phyloP scores from a whole-genome alignment of 495 filamentous ascomycete species.

The Platismatia glauca region DNA sequence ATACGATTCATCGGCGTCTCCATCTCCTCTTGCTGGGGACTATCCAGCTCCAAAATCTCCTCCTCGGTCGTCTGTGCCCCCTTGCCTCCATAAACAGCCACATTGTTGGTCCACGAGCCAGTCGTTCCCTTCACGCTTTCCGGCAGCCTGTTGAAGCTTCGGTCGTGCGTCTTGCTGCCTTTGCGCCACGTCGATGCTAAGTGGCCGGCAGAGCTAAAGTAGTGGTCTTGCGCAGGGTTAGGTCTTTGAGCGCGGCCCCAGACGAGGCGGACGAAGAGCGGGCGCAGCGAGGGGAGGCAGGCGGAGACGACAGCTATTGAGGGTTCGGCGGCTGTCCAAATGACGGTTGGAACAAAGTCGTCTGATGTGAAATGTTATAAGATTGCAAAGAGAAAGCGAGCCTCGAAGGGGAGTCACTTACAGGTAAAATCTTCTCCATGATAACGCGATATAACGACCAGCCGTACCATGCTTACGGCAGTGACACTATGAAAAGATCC shows the following conservation, averaged over 20 bases:
- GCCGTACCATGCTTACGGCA: not conserved
- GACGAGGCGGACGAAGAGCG: not conserved
- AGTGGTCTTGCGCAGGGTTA: not conserved
- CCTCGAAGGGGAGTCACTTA: not conserved
- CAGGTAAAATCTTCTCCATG: not conserved
- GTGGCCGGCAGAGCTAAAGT: not conserved
- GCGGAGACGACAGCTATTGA: not conserved
- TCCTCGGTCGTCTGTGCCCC: not conserved
- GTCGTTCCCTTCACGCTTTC: not conserved
- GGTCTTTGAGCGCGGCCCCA: not conserved
- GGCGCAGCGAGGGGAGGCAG: not conserved
- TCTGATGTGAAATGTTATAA: not conserved
- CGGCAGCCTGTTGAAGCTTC: not conserved
- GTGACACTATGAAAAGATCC: not conserved
- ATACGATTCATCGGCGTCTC: slow-evolving; percentile 12
- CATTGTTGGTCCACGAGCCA: not conserved
- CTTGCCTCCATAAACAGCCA: not conserved
- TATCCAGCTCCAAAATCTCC: not conserved
- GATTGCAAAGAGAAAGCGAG: not conserved
- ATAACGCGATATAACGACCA: not conserved
- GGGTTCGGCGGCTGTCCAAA: not conserved
- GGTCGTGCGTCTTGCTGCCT: not conserved
- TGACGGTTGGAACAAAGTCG: not conserved
- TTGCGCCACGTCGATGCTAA: not conserved
- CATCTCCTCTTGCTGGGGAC: not conserved